Evolutionary conservation across 768 basidiomycete genomes (phyloP).

Genomic region (Phaffia australis): DNA sequence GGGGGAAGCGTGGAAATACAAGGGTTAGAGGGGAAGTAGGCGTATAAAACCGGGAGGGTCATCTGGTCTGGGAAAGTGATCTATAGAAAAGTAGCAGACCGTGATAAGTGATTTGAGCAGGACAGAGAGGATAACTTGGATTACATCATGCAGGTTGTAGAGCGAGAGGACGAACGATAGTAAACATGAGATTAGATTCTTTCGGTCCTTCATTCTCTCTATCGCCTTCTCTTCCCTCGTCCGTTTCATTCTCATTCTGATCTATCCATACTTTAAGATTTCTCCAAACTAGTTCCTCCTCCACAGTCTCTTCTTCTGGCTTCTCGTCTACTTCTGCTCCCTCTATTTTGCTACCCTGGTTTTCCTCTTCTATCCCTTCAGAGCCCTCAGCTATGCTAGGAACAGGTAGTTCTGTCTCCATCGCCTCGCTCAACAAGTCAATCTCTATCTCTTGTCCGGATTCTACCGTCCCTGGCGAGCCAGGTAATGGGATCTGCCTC

Average conservation of each 20-base stretch:
- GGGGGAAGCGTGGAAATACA: too few species aligned
- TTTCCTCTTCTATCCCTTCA: not conserved
- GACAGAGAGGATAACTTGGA: too few species aligned
- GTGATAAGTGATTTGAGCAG: too few species aligned
- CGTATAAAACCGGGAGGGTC: too few species aligned
- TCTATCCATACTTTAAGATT: not conserved
- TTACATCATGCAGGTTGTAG: too few species aligned
- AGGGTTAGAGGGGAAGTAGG: too few species aligned
- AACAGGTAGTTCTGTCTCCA: constrained; percentile 5
- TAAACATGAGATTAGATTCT: not conserved
- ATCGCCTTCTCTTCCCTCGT: not conserved
- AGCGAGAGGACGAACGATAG: too few species aligned
- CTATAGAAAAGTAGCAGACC: too few species aligned
- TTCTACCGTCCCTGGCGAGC: not conserved
- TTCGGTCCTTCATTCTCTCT: not conserved
- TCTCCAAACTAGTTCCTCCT: too few species aligned
- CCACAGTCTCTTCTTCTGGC: not conserved
- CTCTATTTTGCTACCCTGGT: not conserved
- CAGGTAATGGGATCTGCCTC: not conserved
- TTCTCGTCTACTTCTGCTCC: not conserved
- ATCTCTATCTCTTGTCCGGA: not conserved
- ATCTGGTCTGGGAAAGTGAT: too few species aligned
- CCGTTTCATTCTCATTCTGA: not conserved
- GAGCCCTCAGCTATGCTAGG: not conserved
- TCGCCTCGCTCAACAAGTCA: constrained; percentile 3